These are phyloP conservation scores for Eimeria mitis DNA, from an alignment of 169 alveolate species.

Conservation along the genomic window DNA sequence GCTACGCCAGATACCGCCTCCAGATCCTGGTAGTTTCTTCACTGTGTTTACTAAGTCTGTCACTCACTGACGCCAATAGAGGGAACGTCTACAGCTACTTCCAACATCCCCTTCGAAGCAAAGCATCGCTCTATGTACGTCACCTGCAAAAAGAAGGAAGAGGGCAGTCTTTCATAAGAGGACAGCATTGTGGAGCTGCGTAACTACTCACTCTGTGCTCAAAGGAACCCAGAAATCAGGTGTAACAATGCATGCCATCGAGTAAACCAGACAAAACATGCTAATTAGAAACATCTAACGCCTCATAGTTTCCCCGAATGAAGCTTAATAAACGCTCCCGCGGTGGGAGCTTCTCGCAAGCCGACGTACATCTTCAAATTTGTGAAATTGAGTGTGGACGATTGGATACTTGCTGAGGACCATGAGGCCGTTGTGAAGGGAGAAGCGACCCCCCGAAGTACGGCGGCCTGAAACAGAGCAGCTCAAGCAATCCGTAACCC, in stretches of 20 bases:
- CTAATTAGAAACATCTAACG: background rate
- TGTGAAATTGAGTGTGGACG: constrained; percentile 89
- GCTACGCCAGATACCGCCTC: background rate
- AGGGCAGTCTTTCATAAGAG: background rate
- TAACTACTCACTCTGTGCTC: background rate
- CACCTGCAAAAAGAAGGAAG: constrained; percentile 80
- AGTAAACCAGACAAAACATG: background rate
- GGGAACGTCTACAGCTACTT: constrained; percentile 92
- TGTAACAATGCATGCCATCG: background rate
- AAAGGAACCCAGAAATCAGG: background rate
- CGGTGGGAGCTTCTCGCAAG: background rate
- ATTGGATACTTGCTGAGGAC: constrained; percentile 94
- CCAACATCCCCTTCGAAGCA: constrained; percentile 93
- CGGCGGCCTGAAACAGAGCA: constrained; percentile 64
- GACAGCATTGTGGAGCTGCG: background rate
- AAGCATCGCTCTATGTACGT: constrained; percentile 92
- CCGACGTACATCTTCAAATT: constrained; percentile 87
- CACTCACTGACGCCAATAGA: constrained; percentile 87
- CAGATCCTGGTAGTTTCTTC: background rate
- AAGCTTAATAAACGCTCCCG: background rate
- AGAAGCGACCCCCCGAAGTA: constrained; percentile 83
- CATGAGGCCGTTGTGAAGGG: constrained; percentile 93
- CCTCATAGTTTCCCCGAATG: background rate
- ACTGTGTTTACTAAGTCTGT: background rate
- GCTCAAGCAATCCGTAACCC: background rate